Evolutionary conservation across 1,284 basidiomycete species (phyloP), one percentile per base, ranked within the genome.

Genomic region (Retiboletus fuscus): DNA sequence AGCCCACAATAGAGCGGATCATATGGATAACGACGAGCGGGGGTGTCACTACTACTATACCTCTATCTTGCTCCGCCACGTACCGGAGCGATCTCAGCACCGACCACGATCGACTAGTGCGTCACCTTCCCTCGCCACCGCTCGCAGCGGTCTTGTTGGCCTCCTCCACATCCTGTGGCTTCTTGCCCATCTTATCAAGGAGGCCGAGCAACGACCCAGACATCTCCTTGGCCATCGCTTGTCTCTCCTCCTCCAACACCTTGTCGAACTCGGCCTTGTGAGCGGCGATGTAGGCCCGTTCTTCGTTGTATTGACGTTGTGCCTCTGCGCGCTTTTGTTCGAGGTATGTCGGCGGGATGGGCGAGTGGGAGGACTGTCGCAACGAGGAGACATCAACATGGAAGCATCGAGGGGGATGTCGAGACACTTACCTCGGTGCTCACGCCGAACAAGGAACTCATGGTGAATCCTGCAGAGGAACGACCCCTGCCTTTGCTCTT

Each of bases 261-360:
- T 89, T 87, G 82, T 96, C 93, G 76, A 98, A 91, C 74, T 93
- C 90, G 61, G 89, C 93, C 78, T 92, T 93, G 82, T 99, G 93
- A 66, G 93, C 88, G 55, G 85, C 85, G 80, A 97, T 92, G 83
- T 96, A 97, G 74, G 94, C 93, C 80, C 95, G 93, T 81, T 99
- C 96, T 74, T 96, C 93, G 73, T 87, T 84, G 83, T 98, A 99
- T 66, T 91, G 89, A 69, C 87, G 84, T 81, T 98, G 96, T 10
- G 95, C 96, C 78, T 97, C 93, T 58, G 89, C 87, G 18, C 97
- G 93, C 81, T 97, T 96, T 78, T 91, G 89, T 80, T 99, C 98
- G 62, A 98, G 91, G 82, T 96, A 96, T 2, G 96, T 97, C 63
- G 88, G 90, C 3, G 94, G 95, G 65, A 91, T 84, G 28, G 85